phyloP scores from a whole-genome alignment of 2,329 filamentous ascomycete species.

The Nemania diffusa region DNA sequence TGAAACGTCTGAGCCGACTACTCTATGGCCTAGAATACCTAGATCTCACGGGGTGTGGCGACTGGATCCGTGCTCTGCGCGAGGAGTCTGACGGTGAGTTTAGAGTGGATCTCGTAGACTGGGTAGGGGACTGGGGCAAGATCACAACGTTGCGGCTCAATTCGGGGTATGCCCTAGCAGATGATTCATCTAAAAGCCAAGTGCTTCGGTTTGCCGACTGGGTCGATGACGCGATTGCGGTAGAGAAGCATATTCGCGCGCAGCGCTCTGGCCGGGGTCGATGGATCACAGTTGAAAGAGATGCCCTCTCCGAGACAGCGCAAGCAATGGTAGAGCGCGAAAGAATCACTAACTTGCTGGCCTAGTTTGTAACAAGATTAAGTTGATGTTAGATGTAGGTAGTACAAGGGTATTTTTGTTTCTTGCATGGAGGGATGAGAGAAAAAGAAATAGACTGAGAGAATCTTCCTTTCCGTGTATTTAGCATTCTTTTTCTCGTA shows the following conservation, averaged over 20 bases:
- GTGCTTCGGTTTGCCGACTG: constrained; percentile 51
- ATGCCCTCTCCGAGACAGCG: constrained; percentile 44
- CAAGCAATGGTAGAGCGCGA: constrained; percentile 33
- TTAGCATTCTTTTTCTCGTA: too few species aligned
- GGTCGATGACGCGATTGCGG: constrained; percentile 52
- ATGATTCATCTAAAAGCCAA: constrained; percentile 51
- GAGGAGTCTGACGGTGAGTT: constrained; percentile 55
- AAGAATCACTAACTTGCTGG: background rate
- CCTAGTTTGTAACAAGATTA: background rate
- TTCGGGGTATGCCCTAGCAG: constrained; percentile 55
- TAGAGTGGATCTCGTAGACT: constrained; percentile 58
- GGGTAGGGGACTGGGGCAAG: constrained; percentile 65
- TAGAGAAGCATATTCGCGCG: constrained; percentile 61
- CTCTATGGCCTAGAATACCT: constrained; percentile 70
- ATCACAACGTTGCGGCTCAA: constrained; percentile 58
- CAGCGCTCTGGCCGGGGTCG: constrained; percentile 60
- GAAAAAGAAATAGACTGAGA: too few species aligned
- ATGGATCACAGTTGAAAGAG: constrained; percentile 61
- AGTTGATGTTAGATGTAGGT: background rate
- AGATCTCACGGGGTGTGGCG: constrained; percentile 68
- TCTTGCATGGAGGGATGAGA: background rate
- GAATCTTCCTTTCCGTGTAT: too few species aligned
- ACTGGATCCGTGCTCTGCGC: constrained; percentile 64
- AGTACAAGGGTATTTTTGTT: background rate
- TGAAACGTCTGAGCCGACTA: constrained; percentile 63